Evolutionary conservation across 805 yeast genomes (phyloP).

Genomic region (Hanseniaspora hatyaiensis): DNA sequence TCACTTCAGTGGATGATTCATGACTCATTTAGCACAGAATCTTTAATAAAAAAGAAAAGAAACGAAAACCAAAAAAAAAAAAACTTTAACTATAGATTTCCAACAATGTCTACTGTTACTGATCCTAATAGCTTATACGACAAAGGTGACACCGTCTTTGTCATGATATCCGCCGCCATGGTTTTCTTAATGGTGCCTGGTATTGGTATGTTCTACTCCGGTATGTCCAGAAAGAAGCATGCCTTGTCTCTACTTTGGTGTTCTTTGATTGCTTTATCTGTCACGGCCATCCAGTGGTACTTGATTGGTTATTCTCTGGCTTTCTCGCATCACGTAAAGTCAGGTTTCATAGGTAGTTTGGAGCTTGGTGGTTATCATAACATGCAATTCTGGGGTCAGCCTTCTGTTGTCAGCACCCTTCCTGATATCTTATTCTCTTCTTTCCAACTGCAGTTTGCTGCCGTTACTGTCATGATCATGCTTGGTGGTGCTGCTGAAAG

Average conservation of each 20-base stretch:
- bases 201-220: conserved; percentile 84
- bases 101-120: conserved; percentile 44
- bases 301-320: conserved; percentile 95
- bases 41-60: neutral
- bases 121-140: conserved; percentile 64
- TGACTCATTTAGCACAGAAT: too few relatives aligned
- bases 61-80: neutral
- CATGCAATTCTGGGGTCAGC: conserved; percentile 58
- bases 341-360: conserved; percentile 69
- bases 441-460: conserved; percentile 95
- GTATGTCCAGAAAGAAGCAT: conserved; percentile 86
- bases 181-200: conserved; percentile 98
- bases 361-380: conserved; percentile 68
- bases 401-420: conserved; percentile 50
- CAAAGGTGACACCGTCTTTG: conserved; percentile 74
- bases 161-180: conserved; percentile 60
- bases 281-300: conserved; percentile 90
- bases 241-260: conserved; percentile 94
- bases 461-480: conserved; percentile 84
- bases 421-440: conserved; percentile 86
- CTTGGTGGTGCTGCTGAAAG: conserved; percentile 97
- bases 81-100: neutral
- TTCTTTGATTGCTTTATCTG: conserved; percentile 73
- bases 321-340: conserved; percentile 54
- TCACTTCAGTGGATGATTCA: too few relatives aligned